Evolutionary conservation across 2,329 filamentous ascomycete species (phyloP).

Genomic region (Immersiporthe knoxdaviesiana): DNA sequence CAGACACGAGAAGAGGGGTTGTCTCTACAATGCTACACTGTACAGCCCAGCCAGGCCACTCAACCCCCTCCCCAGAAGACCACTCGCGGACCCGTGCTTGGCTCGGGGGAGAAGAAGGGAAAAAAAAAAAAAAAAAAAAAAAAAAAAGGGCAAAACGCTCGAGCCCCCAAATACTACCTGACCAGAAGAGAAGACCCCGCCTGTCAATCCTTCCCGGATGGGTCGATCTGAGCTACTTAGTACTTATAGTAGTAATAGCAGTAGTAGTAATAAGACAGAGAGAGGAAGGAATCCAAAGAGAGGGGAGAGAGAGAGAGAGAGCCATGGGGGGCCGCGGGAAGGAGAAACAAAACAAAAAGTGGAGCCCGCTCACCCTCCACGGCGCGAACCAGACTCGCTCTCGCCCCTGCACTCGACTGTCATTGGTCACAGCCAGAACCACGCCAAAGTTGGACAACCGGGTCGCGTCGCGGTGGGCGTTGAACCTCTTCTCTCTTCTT

Average conservation of each 20-base stretch:
- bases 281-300: not conserved
- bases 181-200: not conserved
- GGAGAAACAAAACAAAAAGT: not conserved
- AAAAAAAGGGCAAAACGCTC: not conserved
- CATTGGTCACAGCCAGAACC: not conserved
- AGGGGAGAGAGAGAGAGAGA: not conserved
- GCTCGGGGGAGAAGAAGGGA: no score
- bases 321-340: not conserved
- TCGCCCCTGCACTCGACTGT: not conserved
- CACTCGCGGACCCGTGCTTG: no score
- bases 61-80: not conserved
- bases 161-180: not conserved
- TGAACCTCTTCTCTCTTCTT: no score
- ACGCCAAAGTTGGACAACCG: not conserved
- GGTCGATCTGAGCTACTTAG: not conserved
- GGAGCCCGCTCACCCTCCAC: not conserved
- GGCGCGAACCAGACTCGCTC: not conserved
- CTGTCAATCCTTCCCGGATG: not conserved
- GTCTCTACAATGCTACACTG: not conserved
- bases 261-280: not conserved
- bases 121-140: no score
- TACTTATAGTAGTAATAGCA: not conserved
- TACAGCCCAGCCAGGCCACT: not conserved
- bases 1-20: not conserved
- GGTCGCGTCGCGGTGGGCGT: not conserved